Base-by-base conservation (phyloP, 306 rosid genomes). In the Albizia julibrissin region DNA sequence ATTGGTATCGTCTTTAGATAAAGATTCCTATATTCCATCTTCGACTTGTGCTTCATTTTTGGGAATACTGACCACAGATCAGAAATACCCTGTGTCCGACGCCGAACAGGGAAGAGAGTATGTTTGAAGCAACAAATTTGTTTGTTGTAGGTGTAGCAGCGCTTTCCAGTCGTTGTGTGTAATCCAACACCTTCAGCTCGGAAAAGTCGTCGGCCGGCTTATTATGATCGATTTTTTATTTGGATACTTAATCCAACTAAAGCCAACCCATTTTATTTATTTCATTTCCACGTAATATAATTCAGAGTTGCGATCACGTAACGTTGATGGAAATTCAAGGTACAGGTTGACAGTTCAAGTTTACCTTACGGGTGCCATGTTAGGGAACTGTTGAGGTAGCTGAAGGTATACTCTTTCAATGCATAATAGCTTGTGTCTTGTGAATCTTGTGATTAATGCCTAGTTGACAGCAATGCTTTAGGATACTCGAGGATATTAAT, bases 101-200 rank as follows among this genome's bases (percentile, higher is more conserved):
- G 34, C 19, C 34, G 56, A 26, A 43, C 4, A 70, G 2, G 54
- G 49, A 8, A 18, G 50, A 70, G 33, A 24, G 75, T 70, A 22
- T 1, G 6, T 2, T 18, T 42, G 54, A 70, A 44, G 77, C 24
- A 70, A 49, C 52, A 37, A 22, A 18, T 47, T 56, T n/a, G 26
- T n/a, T n/a, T 72, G 0, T 62, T 42, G 61, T 8, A 19, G 79
- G 56, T 40, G 84, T 61, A 52, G 82, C 69, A 52, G 74, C 31
- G 89, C 84, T 81, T 74, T 80, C 67, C 27, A 33, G 42, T 83
- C 75, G 86, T 29, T 47, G 40, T 79, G 59, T 70, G 72, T 22
- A 72, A 73, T 74, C 77, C 47, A 77, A 34, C 65, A 66, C 42
- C 56, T 54, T 83, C 39, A 54, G 71, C 47, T 56, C n/a, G n/a